These are phyloP conservation scores for Skeletonema menzelii DNA, from an alignment of 108 stramenopile species.

Conservation along the genomic window DNA sequence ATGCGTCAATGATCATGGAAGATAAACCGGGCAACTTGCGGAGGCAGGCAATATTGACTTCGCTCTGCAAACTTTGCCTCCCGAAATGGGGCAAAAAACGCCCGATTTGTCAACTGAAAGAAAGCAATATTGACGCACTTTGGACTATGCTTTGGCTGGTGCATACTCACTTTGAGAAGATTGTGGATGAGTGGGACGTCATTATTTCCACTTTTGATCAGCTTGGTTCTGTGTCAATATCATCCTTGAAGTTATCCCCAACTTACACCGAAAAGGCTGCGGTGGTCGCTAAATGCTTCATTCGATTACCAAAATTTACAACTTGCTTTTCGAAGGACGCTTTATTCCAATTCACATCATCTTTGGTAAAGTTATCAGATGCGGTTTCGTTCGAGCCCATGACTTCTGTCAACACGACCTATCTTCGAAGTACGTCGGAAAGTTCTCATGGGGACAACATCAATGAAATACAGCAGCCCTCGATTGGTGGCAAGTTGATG, in stretches of 20 bases:
- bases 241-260: conserved; percentile 68
- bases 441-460: conserved; percentile 1
- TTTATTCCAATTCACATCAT: conserved; percentile 51
- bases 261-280: conserved; percentile 53
- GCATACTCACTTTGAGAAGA: conserved; percentile 59
- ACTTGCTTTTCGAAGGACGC: conserved; percentile 67
- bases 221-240: conserved; percentile 60
- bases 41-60: conserved; percentile 69
- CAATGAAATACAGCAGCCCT: conserved; percentile 14
- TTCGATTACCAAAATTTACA: conserved; percentile 69
- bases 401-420: conserved; percentile 14
- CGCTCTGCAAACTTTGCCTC: conserved; percentile 83
- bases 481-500: conserved; percentile 75
- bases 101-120: conserved; percentile 52
- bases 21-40: conserved; percentile 42
- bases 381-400: conserved; percentile 31
- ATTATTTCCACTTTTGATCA: conserved; percentile 82
- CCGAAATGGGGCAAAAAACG: conserved; percentile 86
- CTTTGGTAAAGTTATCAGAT: conserved; percentile 53
- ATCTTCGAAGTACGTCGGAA: conserved; percentile 20
- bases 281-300: conserved; percentile 59
- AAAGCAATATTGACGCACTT: conserved; percentile 66
- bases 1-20: conserved; percentile 41
- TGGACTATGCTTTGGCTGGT: conserved; percentile 64
- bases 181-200: conserved; percentile 73